phyloP scores from a whole-genome alignment of 1,284 basidiomycete genomes.

The Takashimella tepidaria region DNA sequence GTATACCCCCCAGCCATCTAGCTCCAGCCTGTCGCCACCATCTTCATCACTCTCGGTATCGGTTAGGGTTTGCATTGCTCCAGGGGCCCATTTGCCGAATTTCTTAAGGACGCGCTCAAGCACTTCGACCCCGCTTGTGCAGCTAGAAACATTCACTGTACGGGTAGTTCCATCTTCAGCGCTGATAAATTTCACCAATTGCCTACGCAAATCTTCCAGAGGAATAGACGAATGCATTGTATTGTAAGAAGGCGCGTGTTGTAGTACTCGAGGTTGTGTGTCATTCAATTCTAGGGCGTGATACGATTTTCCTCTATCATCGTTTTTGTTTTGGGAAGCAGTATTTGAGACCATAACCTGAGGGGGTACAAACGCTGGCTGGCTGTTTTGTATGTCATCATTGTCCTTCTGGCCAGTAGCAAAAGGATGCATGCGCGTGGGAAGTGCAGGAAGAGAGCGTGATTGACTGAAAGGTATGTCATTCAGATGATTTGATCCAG shows the following conservation, averaged over 20 bases:
- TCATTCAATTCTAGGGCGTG: not conserved
- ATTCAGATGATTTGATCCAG: not conserved
- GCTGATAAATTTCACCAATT: conserved; percentile 78
- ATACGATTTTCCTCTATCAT: not conserved
- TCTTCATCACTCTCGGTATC: conserved; percentile 50
- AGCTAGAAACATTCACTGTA: conserved; percentile 73
- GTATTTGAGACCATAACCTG: not conserved
- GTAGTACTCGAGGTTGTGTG: conserved; percentile 56
- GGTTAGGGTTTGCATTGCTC: conserved; percentile 20
- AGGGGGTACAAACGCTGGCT: not conserved
- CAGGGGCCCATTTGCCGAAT: conserved; percentile 64
- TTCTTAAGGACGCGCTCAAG: conserved; percentile 82
- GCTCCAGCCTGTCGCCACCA: conserved; percentile 58
- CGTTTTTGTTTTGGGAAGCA: not conserved
- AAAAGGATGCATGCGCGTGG: not conserved
- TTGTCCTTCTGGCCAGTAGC: not conserved
- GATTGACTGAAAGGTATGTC: not conserved
- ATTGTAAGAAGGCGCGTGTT: conserved; percentile 34
- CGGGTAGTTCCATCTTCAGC: conserved; percentile 68
- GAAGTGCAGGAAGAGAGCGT: not conserved
- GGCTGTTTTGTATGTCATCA: conserved; percentile 25
- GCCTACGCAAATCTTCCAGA: conserved; percentile 69
- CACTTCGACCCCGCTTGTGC: conserved; percentile 72
- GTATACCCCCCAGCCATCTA: conserved; percentile 85
- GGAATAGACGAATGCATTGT: conserved; percentile 49